Base-by-base conservation (phyloP, 2,329 filamentous ascomycete species). In the Botrytis elliptica region DNA sequence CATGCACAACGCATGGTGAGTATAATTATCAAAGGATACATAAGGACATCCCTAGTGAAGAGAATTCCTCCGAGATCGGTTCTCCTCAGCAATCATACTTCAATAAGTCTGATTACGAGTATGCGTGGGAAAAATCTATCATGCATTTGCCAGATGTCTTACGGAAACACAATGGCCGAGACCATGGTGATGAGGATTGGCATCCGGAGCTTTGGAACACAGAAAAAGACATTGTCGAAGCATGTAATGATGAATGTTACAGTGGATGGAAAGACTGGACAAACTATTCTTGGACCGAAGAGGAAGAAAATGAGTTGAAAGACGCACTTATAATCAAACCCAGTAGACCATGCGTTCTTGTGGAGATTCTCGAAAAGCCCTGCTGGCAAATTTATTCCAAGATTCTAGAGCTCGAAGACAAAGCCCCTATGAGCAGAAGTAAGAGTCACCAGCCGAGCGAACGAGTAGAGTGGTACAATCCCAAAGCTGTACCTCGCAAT, bases 1-100 rank as follows among this genome's bases (percentile, higher is more conserved):
- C 60, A 75, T 81, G 79, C 60, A 78, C 77, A 38, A 79, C 77
- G 12, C 79, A 81, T 70, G 79, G 79, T n/a, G 78, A 79, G 44
- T 79, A 77, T 42, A 62, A 55, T 36, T 71, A 66, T 65, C 65
- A 49, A 14, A 65, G 55, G 22, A 63, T 75, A 20, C 25, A 52
- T n/a, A 70, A 57, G 25, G 72, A 76, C 9, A 71, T 74, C 14
- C 63, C 64, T 14, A 73, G 74, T n/a, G 75, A 75, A 22, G 75
- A 57, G 52, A 29, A 76, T 36, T 69, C 38, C 55, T 66, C 42
- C 20, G 59, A 74, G 1, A 46, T 63, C 2, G 36, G 25, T 52
- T 52, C 65, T 40, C 55, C 42, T 29, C 42, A 60, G 16, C 40
- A 29, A 40, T 68, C 71, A 60, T 60, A 59, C 42, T 70, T 25